These are phyloP conservation scores for Naganishia albida DNA, from an alignment of 1,284 basidiomycete genomes.

Conservation along the genomic window DNA sequence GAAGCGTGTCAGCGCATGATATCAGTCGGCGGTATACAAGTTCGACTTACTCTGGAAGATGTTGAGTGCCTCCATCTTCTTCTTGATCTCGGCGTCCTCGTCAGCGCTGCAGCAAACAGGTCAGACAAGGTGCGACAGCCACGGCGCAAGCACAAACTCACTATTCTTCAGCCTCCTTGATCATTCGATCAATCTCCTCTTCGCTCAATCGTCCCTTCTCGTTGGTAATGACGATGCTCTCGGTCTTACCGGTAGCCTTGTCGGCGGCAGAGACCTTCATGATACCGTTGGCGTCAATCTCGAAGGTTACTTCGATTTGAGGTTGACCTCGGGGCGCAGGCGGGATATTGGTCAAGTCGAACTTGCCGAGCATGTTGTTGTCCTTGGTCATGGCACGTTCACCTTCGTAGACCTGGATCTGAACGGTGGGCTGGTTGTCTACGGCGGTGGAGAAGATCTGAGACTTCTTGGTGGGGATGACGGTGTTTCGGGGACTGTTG, in stretches of 20 bases:
- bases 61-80: constrained; percentile 85
- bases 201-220: constrained; percentile 73
- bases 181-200: constrained; percentile 90
- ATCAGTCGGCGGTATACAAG: neutral
- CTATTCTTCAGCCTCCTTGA: constrained; percentile 83
- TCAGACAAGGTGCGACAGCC: no score
- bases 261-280: constrained; percentile 84
- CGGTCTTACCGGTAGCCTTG: constrained; percentile 89
- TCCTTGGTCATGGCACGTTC: constrained; percentile 95
- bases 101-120: constrained; percentile 58
- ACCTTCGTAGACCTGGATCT: constrained; percentile 88
- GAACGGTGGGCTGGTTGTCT: constrained; percentile 88
- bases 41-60: constrained; percentile 56
- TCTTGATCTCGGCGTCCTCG: constrained; percentile 81
- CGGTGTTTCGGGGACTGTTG: constrained; percentile 86
- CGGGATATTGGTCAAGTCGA: constrained; percentile 88
- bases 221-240: constrained; percentile 85
- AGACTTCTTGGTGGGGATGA: constrained; percentile 95
- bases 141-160: constrained; percentile 23
- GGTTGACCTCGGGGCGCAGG: constrained; percentile 93
- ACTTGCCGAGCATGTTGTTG: constrained; percentile 96
- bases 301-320: constrained; percentile 91
- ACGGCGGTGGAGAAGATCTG: constrained; percentile 98
- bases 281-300: constrained; percentile 91
- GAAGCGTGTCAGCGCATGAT: constrained; percentile 4